Base-by-base conservation (phyloP, 1,139 yeast species). In the Candida neerlandica region DNA sequence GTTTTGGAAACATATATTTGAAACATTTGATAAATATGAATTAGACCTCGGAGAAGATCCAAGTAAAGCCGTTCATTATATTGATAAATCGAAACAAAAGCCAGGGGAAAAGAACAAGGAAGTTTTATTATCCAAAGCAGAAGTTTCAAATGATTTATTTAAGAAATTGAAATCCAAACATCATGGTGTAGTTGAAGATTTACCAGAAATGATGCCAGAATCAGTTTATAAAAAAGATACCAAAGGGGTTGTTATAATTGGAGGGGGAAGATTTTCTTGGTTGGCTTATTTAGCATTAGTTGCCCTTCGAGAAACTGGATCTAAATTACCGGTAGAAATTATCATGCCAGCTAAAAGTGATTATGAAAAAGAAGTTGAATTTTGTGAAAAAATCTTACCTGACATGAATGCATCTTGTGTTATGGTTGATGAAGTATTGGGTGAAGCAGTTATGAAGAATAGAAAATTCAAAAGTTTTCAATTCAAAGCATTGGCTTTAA, bases 241-340 rank as follows among this genome's bases (percentile, higher is more conserved):
- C 0, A 62, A 51, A 39, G 78, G 78, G 32, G 60, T 70, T 1
- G 77, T 71, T 1, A 49, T 72, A 41, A 69, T 73, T 27, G 78
- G 78, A 1, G 78, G 78, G 2, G 69, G 66, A 4, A 60, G 61
- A 44, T 73, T 65, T 44, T 67, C 76, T 10, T 73, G 78, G 78
- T 56, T 73, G 7, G 62, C 77, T 1, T 71, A 71, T 51, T 62
- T 73, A 45, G 65, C 75, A 0, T 57, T 73, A 11, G 50, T 71
- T 4, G 57, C 73, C 0, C 57, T 73, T 27, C 56, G 78, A 51
- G 70, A 65, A 33, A 54, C 72, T 0, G 78, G 78, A 1, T 69
- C 73, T 1, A 58, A 55, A 2, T 56, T 71, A 40, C 77, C 78
- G 1, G 75, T 70, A 1, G 77, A 73, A 53, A 62, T 73, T 7